Percentiles rank a stretch among this genome's conserved stretches.
Evolutionary conservation across 306 rosid genomes (phyloP).

Genomic region (Delonix regia): DNA sequence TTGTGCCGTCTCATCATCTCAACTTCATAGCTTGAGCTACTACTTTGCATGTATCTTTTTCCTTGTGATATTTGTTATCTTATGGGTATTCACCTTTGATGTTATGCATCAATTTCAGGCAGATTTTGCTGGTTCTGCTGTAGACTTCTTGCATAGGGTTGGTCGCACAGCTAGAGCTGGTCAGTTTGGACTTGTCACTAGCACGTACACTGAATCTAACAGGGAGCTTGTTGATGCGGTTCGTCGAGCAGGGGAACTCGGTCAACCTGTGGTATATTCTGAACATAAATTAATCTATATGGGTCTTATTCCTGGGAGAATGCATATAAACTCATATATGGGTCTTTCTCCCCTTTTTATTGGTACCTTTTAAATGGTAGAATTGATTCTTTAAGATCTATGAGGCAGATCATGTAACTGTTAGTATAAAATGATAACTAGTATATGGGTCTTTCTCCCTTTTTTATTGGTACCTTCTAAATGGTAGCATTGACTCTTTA

Average conservation of each 20-base stretch:
- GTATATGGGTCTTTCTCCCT: background rate
- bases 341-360: background rate
- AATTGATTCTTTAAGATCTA: constrained; percentile 6
- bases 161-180: constrained; percentile 98
- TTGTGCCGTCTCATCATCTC: background rate
- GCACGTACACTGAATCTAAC: constrained; percentile 80
- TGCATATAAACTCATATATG: too few species aligned
- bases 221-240: constrained; percentile 80
- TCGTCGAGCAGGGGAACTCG: constrained; percentile 73
- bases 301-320: background rate
- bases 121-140: constrained; percentile 92
- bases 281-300: constrained; percentile 1
- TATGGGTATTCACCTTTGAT: constrained; percentile 30
- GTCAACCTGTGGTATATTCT: constrained; percentile 76
- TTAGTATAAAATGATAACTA: too few species aligned
- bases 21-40: background rate
- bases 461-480: background rate
- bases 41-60: background rate
- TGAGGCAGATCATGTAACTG: background rate
- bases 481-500: background rate
- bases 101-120: constrained; percentile 63
- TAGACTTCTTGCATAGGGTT: constrained; percentile 88
- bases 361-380: background rate
- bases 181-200: constrained; percentile 80
- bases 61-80: background rate